These are phyloP conservation scores for Colletotrichum sp. DNA, from an alignment of 2,329 filamentous ascomycete species.

Conservation along the genomic window DNA sequence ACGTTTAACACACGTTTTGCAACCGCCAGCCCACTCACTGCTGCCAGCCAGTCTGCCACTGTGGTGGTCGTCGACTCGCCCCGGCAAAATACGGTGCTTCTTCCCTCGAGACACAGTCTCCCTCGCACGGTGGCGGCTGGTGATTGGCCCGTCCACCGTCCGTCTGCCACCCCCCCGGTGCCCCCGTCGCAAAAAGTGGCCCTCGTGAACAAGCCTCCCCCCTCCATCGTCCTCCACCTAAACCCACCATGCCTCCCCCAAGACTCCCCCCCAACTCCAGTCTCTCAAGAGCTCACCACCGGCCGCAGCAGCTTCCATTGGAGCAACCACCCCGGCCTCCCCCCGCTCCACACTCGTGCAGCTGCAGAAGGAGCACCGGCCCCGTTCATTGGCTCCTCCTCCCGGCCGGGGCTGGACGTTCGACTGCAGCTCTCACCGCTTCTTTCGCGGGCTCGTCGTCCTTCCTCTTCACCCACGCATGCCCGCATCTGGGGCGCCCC, in stretches of 20 bases:
- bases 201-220: slow-evolving; percentile 20
- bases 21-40: not conserved
- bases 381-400: slow-evolving; percentile 28
- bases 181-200: not conserved
- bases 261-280: not conserved
- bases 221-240: not conserved
- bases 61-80: not conserved
- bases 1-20: slow-evolving; percentile 3
- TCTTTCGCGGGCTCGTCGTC: slow-evolving; percentile 27
- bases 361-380: slow-evolving; percentile 19
- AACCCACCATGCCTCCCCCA: not conserved
- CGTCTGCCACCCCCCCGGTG: not conserved
- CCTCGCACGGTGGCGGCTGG: slow-evolving; percentile 17
- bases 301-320: slow-evolving; percentile 11
- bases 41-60: not conserved
- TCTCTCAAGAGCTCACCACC: slow-evolving; percentile 10
- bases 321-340: slow-evolving; percentile 1
- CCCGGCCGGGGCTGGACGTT: slow-evolving; percentile 30
- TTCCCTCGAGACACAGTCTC: not conserved
- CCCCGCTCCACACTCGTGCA: slow-evolving; percentile 25
- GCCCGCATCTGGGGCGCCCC: slow-evolving; percentile 20
- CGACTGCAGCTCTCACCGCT: slow-evolving; percentile 33
- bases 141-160: slow-evolving; percentile 21
- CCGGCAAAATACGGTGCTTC: slow-evolving; percentile 20
- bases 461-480: slow-evolving; percentile 25